Percentiles rank a stretch among this genome's conserved stretches.
phyloP scores from a whole-genome alignment of 148 eudicot species.

The Fallopia convolvulus region DNA sequence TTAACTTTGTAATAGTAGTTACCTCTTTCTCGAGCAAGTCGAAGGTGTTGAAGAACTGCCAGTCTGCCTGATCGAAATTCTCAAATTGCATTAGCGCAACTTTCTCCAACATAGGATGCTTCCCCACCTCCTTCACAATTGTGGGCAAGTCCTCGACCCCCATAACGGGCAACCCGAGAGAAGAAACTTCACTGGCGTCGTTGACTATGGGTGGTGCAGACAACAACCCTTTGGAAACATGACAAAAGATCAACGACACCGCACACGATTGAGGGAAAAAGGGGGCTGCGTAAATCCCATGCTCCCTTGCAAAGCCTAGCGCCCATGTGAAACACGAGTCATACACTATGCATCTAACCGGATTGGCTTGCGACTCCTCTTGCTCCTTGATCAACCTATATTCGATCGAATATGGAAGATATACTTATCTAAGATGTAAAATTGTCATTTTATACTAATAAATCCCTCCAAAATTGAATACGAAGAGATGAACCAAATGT shows the following conservation, averaged over 20 bases:
- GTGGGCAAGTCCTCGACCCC: slow-evolving; percentile 8
- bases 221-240: not conserved
- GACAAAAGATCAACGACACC: not conserved
- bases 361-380: not conserved
- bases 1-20: not conserved
- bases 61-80: slow-evolving; percentile 5
- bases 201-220: not conserved
- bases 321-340: slow-evolving; percentile 3
- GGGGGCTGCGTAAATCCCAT: not conserved
- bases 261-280: not conserved
- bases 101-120: not conserved
- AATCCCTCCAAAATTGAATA: too few species aligned
- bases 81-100: not conserved
- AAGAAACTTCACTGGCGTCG: not conserved
- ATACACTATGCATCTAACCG: not conserved
- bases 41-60: slow-evolving; percentile 2
- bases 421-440: too few species aligned
- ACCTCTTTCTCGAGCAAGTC: not conserved
- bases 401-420: not conserved
- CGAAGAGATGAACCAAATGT: not conserved
- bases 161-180: slow-evolving; percentile 2
- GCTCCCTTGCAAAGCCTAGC: not conserved
- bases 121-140: not conserved
- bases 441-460: too few species aligned
- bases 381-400: not conserved